phyloP scores from a whole-genome alignment of 768 basidiomycete species.

The Hebeloma cylindrosporum region DNA sequence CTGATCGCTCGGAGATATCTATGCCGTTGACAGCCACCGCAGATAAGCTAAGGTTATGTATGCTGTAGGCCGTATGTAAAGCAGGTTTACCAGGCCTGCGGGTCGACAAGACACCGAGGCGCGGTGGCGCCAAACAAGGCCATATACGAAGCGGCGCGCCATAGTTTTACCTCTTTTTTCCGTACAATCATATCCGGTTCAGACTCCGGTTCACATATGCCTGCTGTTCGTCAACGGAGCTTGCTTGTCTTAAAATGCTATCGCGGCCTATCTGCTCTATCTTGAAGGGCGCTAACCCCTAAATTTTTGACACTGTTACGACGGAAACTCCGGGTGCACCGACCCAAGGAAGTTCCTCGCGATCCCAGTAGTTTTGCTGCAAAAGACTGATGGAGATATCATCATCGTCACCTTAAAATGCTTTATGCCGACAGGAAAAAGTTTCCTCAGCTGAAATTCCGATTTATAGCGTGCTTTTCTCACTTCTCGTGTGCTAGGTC shows the following conservation, averaged over 20 bases:
- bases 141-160: no score
- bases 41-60: no score
- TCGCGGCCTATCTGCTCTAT: constrained; percentile 10
- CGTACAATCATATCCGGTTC: constrained; percentile 7
- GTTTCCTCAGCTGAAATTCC: constrained; percentile 11
- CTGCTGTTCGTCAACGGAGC: constrained; percentile 13
- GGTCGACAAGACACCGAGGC: no score
- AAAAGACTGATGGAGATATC: constrained; percentile 17
- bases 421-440: constrained; percentile 6
- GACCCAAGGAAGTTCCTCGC: constrained; percentile 3
- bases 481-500: constrained; percentile 6
- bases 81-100: no score
- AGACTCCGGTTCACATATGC: constrained; percentile 8
- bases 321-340: constrained; percentile 12
- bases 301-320: constrained; percentile 3
- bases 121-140: no score
- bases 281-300: constrained; percentile 14
- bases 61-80: no score
- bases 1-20: no score
- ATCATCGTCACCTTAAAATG: constrained; percentile 9
- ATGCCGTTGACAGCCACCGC: no score
- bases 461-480: constrained; percentile 15
- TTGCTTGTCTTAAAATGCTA: constrained; percentile 12
- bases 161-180: no score
- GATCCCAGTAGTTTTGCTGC: constrained; percentile 6